Conservation (phyloP, 768 basidiomycete genomes). For the Agrocybe praecox region DNA sequence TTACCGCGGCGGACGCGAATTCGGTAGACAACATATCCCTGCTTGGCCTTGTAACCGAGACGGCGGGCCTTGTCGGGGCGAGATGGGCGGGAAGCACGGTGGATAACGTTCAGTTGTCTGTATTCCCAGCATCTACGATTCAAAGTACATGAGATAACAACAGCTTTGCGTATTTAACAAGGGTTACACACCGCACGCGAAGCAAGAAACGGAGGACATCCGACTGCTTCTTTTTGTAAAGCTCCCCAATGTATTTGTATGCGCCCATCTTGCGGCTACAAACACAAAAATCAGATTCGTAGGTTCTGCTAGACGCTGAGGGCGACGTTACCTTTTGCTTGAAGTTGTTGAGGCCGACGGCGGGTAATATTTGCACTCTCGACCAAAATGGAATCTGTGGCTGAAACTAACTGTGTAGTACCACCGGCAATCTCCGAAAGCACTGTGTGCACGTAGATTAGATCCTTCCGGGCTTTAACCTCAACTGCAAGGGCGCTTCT, state of each 20-base stretch:
- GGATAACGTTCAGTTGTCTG: conserved; percentile 97
- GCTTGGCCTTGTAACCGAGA: conserved; percentile 99
- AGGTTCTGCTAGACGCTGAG: conserved; percentile 12
- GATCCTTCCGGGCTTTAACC: not conserved
- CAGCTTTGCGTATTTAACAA: not conserved
- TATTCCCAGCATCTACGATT: conserved; percentile 91
- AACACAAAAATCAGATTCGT: conserved; percentile 8
- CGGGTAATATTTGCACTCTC: conserved; percentile 20
- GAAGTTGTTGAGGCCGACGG: conserved; percentile 37
- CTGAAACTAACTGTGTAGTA: conserved; percentile 41
- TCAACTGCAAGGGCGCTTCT: too few relatives aligned
- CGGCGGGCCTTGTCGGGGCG: conserved; percentile 99
- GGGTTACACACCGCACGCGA: conserved; percentile 80
- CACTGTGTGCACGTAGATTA: not conserved
- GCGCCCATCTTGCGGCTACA: conserved; percentile 78
- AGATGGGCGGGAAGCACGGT: conserved; percentile 96
- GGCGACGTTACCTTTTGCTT: conserved; percentile 38
- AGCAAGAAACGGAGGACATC: conserved; percentile 97
- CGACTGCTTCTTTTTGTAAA: conserved; percentile 98
- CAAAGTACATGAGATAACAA: not conserved
- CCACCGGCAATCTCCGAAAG: conserved; percentile 34
- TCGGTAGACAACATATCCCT: conserved; percentile 98
- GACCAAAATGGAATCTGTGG: conserved; percentile 24
- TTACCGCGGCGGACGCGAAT: conserved; percentile 97
- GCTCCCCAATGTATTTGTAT: conserved; percentile 95